phyloP scores from a whole-genome alignment of 2,329 filamentous ascomycete genomes.

The Talaromyces sp. region DNA sequence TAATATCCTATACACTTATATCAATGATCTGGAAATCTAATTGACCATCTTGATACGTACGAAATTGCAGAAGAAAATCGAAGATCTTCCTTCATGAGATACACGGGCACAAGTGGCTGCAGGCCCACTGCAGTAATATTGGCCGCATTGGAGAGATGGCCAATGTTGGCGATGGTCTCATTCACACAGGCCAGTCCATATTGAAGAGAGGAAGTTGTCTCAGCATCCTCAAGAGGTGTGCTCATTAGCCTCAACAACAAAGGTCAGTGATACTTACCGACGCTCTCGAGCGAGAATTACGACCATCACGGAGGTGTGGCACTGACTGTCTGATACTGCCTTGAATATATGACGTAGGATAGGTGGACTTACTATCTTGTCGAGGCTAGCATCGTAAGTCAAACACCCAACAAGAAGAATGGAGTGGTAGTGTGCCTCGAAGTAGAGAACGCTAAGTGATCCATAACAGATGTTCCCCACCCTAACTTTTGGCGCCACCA shows the following conservation, averaged over 20 bases:
- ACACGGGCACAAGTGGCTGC: not conserved
- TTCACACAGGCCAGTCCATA: not conserved
- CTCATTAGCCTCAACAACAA: not conserved
- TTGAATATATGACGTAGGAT: no score
- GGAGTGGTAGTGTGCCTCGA: no score
- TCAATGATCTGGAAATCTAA: not conserved
- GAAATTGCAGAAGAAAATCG: not conserved
- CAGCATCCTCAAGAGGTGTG: not conserved
- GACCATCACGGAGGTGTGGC: not conserved
- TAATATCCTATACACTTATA: not conserved
- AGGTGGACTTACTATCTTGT: no score
- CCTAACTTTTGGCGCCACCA: no score
- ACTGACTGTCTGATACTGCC: not conserved
- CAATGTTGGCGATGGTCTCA: not conserved
- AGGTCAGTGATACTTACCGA: not conserved
- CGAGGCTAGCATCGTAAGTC: no score
- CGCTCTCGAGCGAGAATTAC: not conserved
- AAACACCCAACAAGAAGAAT: no score
- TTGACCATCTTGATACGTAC: not conserved
- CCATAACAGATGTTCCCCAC: no score
- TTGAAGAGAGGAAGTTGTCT: not conserved
- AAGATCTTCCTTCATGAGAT: not conserved
- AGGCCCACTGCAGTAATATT: not conserved
- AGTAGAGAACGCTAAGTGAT: no score
- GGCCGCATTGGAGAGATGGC: not conserved